These are phyloP conservation scores for Nicotiana undulata DNA, from an alignment of 257 asterid species.

Conservation along the genomic window DNA sequence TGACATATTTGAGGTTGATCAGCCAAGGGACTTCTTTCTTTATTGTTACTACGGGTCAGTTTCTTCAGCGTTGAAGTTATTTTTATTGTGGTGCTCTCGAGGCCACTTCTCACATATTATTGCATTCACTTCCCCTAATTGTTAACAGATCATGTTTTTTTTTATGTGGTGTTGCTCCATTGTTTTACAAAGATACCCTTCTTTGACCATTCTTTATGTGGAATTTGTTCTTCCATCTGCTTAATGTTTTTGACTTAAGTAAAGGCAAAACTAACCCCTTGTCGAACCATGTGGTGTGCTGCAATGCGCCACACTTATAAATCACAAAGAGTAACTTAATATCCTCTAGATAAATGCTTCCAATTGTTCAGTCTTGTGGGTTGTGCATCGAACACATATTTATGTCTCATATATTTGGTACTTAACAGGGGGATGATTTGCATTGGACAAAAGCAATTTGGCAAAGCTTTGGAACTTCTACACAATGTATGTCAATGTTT, in stretches of 20 bases:
- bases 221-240: background rate
- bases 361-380: background rate
- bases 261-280: background rate
- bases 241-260: too few relatives aligned
- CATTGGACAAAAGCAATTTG: slow-evolving; percentile 78
- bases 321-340: too few relatives aligned
- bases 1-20: slow-evolving; percentile 69
- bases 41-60: slow-evolving; percentile 88
- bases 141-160: background rate
- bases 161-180: background rate
- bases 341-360: too few relatives aligned
- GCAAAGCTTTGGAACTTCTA: slow-evolving; percentile 79
- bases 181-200: background rate
- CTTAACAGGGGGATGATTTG: slow-evolving; percentile 75
- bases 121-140: background rate
- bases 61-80: background rate
- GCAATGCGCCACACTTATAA: background rate
- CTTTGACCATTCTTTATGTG: background rate
- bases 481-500: slow-evolving; percentile 53
- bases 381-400: background rate
- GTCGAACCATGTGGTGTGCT: background rate
- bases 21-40: slow-evolving; percentile 78
- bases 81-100: background rate
- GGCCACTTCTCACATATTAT: background rate
- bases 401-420: background rate